Percentiles rank a stretch among this genome's conserved stretches.
phyloP scores from a whole-genome alignment of 495 filamentous ascomycete species.

The Xylaria telfairii region DNA sequence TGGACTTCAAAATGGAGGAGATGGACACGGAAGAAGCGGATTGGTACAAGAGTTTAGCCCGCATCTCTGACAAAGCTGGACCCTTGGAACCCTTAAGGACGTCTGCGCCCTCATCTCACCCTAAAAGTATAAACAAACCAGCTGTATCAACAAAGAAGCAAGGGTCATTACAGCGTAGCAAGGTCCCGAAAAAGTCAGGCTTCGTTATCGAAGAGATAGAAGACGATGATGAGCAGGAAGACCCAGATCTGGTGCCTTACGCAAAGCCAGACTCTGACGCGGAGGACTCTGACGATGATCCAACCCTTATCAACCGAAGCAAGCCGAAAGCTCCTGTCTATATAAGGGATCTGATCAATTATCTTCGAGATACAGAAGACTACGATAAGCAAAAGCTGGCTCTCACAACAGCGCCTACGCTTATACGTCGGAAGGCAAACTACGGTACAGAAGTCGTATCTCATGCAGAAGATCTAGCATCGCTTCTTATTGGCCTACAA shows the following conservation, averaged over 20 bases:
- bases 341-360: slow-evolving; percentile 81
- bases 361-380: slow-evolving; percentile 79
- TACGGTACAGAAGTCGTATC: slow-evolving; percentile 88
- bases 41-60: slow-evolving; percentile 76
- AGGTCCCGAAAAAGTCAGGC: slow-evolving; percentile 38
- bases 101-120: slow-evolving; percentile 19
- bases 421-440: slow-evolving; percentile 87
- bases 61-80: slow-evolving; percentile 68
- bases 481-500: slow-evolving; percentile 75
- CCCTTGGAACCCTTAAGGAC: slow-evolving; percentile 49
- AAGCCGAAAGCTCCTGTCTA: slow-evolving; percentile 90
- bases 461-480: slow-evolving; percentile 80
- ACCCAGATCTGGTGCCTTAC: slow-evolving; percentile 81
- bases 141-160: slow-evolving; percentile 31
- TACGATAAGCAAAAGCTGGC: slow-evolving; percentile 84
- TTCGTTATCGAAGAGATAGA: slow-evolving; percentile 74
- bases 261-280: slow-evolving; percentile 91
- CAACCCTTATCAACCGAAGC: slow-evolving; percentile 79
- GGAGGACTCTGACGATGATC: slow-evolving; percentile 90
- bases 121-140: slow-evolving; percentile 25
- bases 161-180: slow-evolving; percentile 32
- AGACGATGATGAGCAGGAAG: slow-evolving; percentile 61
- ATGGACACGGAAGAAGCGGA: slow-evolving; percentile 71
- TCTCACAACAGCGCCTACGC: slow-evolving; percentile 71
- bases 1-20: slow-evolving; percentile 87